Conservation (phyloP, 2,329 filamentous ascomycete species). For the Trichoderma lentiforme region DNA sequence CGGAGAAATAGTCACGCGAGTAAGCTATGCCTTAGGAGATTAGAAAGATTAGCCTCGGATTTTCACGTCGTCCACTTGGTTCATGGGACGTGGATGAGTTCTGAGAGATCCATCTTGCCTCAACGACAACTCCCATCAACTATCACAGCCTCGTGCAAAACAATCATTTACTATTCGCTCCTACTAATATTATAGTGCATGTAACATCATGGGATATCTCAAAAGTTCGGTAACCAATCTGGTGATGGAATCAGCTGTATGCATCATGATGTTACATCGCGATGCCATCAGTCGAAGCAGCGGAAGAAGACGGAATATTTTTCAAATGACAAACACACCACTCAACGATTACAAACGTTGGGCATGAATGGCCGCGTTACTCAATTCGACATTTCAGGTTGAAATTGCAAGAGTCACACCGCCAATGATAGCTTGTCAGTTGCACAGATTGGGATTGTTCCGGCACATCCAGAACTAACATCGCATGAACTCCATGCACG, state of each 20-base stretch:
- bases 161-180: neutral
- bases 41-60: neutral
- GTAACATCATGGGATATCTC: neutral
- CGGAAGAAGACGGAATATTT: neutral
- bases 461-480: neutral
- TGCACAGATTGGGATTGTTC: neutral
- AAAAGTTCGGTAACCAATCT: neutral
- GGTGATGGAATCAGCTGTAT: conserved; percentile 3
- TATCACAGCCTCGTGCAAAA: neutral
- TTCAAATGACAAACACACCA: neutral
- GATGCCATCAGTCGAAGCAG: neutral
- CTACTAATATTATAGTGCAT: neutral
- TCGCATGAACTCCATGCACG: neutral
- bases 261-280: conserved; percentile 1
- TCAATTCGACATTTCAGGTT: neutral
- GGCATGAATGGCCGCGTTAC: neutral
- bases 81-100: neutral
- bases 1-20: neutral
- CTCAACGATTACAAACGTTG: neutral
- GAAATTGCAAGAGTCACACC: neutral
- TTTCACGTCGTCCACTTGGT: neutral
- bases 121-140: neutral
- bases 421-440: neutral
- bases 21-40: neutral
- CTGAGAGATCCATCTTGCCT: neutral